These are phyloP conservation scores for Flueggea neowawraea DNA, from an alignment of 441 rosid species.

Conservation along the genomic window DNA sequence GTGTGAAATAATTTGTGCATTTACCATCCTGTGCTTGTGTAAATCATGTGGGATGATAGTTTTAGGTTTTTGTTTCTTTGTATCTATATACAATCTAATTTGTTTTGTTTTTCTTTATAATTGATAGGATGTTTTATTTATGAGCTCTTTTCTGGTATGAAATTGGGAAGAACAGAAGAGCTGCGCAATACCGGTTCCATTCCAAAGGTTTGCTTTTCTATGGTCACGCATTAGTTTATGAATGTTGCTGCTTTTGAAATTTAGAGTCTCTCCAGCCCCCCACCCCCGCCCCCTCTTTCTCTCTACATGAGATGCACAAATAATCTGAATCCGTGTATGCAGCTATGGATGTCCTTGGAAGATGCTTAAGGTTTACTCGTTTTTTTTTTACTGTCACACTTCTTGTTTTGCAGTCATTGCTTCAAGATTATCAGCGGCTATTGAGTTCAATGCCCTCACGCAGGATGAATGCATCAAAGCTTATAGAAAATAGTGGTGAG, in stretches of 20 bases:
- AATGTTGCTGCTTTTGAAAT: conserved; percentile 4
- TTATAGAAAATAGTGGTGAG: conserved; percentile 95
- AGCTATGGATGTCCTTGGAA: no score
- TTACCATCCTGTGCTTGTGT: neutral
- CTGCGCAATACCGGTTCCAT: conserved; percentile 89
- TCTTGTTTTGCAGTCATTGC: conserved; percentile 86
- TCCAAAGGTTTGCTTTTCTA: conserved; percentile 69
- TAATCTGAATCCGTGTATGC: no score
- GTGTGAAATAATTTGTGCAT: neutral
- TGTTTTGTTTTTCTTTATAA: conserved; percentile 12
- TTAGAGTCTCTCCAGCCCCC: no score
- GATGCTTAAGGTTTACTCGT: conserved; percentile 23
- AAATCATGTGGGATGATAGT: neutral
- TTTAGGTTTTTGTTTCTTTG: neutral
- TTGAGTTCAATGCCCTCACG: conserved; percentile 99
- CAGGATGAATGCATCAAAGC: conserved; percentile 95
- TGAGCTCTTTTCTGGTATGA: conserved; percentile 87
- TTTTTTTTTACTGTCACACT: conserved; percentile 35
- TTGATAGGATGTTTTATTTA: conserved; percentile 83
- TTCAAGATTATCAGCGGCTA: conserved; percentile 99
- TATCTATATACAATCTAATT: conserved; percentile 12
- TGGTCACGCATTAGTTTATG: conserved; percentile 8
- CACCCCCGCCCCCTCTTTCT: no score
- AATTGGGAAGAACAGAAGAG: conserved; percentile 94
- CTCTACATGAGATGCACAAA: no score